Percentiles rank a stretch among this genome's conserved stretches.
These are phyloP conservation scores for Vanderwaltozyma tropicalis DNA, from an alignment of 805 yeast species.

Conservation along the genomic window DNA sequence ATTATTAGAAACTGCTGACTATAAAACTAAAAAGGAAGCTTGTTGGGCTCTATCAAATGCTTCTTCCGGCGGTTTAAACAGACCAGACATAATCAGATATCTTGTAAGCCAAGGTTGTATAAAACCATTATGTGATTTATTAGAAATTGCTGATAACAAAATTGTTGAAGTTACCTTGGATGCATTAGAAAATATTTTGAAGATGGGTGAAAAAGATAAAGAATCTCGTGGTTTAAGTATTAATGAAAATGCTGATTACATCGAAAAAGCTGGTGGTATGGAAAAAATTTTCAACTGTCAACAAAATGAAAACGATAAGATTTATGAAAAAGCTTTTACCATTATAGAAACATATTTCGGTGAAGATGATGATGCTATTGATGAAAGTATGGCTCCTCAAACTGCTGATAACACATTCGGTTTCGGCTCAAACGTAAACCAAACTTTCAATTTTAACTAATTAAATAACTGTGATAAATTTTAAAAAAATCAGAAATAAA, in stretches of 20 bases:
- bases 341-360: constrained; percentile 88
- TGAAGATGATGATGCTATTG: constrained; percentile 66
- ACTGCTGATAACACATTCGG: constrained; percentile 77
- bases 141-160: constrained; percentile 79
- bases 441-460: constrained; percentile 31
- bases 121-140: constrained; percentile 90
- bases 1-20: constrained; percentile 72
- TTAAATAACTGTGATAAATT: not conserved
- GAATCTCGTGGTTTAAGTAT: constrained; percentile 58
- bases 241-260: constrained; percentile 81
- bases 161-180: constrained; percentile 92
- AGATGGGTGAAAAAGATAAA: constrained; percentile 88
- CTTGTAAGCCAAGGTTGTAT: constrained; percentile 92
- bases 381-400: constrained; percentile 68
- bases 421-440: constrained; percentile 63
- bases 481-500: no score
- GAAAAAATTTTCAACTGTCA: constrained; percentile 93
- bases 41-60: constrained; percentile 99
- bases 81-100: constrained; percentile 89
- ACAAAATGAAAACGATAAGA: constrained; percentile 80
- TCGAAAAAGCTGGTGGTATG: constrained; percentile 98
- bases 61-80: constrained; percentile 84
- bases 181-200: constrained; percentile 85
- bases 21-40: constrained; percentile 95
- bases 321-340: constrained; percentile 80